Evolutionary conservation across 768 basidiomycete genomes (phyloP), one percentile per base, ranked within the genome.

Genomic region (Dacryopinax primogenitus): DNA sequence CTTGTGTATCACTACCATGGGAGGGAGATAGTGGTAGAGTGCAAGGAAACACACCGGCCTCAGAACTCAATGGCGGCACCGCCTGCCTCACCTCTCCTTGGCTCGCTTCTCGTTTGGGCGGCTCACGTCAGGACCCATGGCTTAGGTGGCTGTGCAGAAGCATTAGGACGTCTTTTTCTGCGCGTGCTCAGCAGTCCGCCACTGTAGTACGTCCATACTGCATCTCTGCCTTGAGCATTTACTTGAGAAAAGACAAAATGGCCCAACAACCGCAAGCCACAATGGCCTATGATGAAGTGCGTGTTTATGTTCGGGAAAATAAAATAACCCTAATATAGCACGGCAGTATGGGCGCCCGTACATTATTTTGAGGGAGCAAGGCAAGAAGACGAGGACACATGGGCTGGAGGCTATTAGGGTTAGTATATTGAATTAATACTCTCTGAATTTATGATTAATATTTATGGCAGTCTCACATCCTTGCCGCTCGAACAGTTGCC

Each of bases 391-490:
- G 12, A 83, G 95, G 70, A 84, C 82, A 32, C 93, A 98, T 77
- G 95, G 95, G 63, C 74, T 87, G 67, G 91, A 94, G 76, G 95
- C 95, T 69, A 96, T 98, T 80, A 94, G 95, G 82, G 93, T 91
- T 33, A 41, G 77, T 71, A 51, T 62, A 62, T 34, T 15, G 23
- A 9, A 26, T 45, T 3, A 16, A 3, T 21, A 32, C 37, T 61
- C 2, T 41, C 16, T 15, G 23, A 33, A 26, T 21, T 23, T 18
- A 16, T 63, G 41, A 23, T 67, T 65, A 47, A 66, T 33, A 58
- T 18, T 44, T 32, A 63, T 12, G 30, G 21, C 66, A 92, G 91
- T 86, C 88, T 3, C 94, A 99, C 76, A 98, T 99, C 72, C 86
- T 97, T 68, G 96, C 96, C 34, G 95, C 95, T 26, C 81, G 87